Conservation (phyloP, 2,329 filamentous ascomycete genomes). For the Aciculosporium take region DNA sequence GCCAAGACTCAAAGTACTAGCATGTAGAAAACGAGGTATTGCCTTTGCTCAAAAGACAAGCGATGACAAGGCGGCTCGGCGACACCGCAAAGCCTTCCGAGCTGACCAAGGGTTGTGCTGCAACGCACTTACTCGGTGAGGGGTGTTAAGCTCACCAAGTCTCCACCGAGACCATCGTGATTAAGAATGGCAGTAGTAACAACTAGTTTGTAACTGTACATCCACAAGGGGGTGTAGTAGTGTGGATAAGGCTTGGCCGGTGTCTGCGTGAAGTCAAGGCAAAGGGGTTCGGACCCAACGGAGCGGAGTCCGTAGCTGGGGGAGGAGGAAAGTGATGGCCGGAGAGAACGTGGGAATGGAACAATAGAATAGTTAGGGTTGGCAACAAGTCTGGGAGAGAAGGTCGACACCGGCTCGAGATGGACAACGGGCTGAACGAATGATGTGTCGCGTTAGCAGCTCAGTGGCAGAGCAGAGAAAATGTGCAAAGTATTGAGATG, state of each 20-base stretch:
- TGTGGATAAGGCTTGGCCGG: conserved; percentile 1
- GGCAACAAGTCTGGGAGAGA: conserved; percentile 3
- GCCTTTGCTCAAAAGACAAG: conserved; percentile 21
- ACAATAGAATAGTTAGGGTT: conserved; percentile 8
- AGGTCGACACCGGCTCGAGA: conserved; percentile 1
- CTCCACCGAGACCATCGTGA: conserved; percentile 22
- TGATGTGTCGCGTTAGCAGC: not conserved
- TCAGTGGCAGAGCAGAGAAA: not conserved
- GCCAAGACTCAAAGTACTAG: conserved; percentile 22
- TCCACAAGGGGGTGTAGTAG: conserved; percentile 7
- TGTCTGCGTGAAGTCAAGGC: conserved; percentile 4
- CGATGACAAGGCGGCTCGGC: conserved; percentile 14
- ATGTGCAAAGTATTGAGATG: not conserved
- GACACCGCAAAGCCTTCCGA: conserved; percentile 6
- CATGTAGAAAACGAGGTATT: conserved; percentile 22
- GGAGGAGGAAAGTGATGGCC: conserved; percentile 8
- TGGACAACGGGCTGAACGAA: conserved; percentile 1
- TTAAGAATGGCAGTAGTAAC: conserved; percentile 11
- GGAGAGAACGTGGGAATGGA: conserved; percentile 12
- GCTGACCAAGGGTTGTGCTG: conserved; percentile 10
- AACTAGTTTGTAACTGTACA: conserved; percentile 6
- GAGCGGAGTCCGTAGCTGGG: not conserved
- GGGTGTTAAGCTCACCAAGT: conserved; percentile 19
- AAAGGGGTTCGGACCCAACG: conserved; percentile 9
- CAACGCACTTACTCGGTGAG: conserved; percentile 11